Base-by-base conservation (phyloP, 306 rosid species). In the Sindora glabra region DNA sequence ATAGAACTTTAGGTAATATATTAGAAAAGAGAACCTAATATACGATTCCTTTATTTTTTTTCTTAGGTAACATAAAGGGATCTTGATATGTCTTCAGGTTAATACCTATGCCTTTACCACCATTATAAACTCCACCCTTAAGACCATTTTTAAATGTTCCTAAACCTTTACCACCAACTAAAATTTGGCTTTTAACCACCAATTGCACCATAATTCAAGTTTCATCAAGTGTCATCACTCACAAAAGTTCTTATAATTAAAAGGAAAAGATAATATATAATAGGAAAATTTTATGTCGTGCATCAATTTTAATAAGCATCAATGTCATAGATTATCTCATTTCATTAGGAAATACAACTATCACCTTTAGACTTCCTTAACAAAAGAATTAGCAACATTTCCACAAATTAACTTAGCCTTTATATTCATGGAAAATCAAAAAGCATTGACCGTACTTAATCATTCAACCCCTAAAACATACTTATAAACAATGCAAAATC, bases 131-230 rank as follows among this genome's bases (percentile, higher is more conserved):
- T 67, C 99, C 99, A 16, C 75, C n/a, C n/a, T n/a, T n/a, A n/a
- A n/a, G n/a, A n/a, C n/a, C n/a, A n/a, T n/a, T n/a, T n/a, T n/a
- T n/a, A n/a, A n/a, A n/a, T n/a, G n/a, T n/a, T n/a, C n/a, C n/a
- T n/a, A 94, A 63, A 10, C 99, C 99, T 61, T 97, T 77, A 66
- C 99, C 99, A 64, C 99, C 97, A 10, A 97, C 99, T 81, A 94
- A 78, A 71, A 94, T 85, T 66, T 82, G 89, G 71, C 89, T 82
- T 70, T 82, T 82, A 42, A 82, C 82, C 39, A 82, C 89, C 80
- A 82, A 59, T 85, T 82, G 76, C 75, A 58, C 47, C 6, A 71
- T 50, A 75, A 49, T 41, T 39, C 17, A 64, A 76, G 55, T 83
- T 60, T 76, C 66, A n/a, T n/a, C n/a, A n/a, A n/a, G n/a, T n/a